Evolutionary conservation across 106 monocot species (phyloP).

Genomic region (Phalaenopsis equestris): DNA sequence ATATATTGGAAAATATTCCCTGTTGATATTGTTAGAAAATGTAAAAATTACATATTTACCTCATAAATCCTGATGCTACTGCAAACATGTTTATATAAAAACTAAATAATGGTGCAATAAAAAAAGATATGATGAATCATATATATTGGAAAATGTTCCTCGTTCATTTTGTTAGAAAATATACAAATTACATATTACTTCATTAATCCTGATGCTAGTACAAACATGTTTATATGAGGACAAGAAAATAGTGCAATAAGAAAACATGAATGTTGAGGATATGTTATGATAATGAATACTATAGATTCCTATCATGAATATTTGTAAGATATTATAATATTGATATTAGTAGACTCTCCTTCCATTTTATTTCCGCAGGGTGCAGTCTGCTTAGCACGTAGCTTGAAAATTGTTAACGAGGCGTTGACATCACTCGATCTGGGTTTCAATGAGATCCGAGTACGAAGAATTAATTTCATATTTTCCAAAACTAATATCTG

Average conservation of each 20-base stretch:
- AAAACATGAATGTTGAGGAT: too few relatives aligned
- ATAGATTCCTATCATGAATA: too few relatives aligned
- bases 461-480: slow-evolving; percentile 16
- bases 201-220: too few relatives aligned
- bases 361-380: slow-evolving; percentile 36
- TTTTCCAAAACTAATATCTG: background rate
- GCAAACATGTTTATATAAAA: too few relatives aligned
- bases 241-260: too few relatives aligned
- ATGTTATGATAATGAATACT: too few relatives aligned
- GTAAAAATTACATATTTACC: too few relatives aligned
- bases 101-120: too few relatives aligned
- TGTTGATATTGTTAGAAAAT: background rate
- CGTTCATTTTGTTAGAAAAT: background rate
- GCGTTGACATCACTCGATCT: slow-evolving; percentile 85
- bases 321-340: background rate
- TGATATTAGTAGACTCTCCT: background rate
- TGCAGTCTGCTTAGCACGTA: slow-evolving; percentile 73
- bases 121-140: too few relatives aligned
- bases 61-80: too few relatives aligned
- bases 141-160: background rate
- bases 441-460: slow-evolving; percentile 97
- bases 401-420: slow-evolving; percentile 94
- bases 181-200: too few relatives aligned
- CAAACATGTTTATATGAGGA: too few relatives aligned
- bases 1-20: background rate